phyloP scores from a whole-genome alignment of 495 filamentous ascomycete genomes.

The Astrothelium macrocarpum region DNA sequence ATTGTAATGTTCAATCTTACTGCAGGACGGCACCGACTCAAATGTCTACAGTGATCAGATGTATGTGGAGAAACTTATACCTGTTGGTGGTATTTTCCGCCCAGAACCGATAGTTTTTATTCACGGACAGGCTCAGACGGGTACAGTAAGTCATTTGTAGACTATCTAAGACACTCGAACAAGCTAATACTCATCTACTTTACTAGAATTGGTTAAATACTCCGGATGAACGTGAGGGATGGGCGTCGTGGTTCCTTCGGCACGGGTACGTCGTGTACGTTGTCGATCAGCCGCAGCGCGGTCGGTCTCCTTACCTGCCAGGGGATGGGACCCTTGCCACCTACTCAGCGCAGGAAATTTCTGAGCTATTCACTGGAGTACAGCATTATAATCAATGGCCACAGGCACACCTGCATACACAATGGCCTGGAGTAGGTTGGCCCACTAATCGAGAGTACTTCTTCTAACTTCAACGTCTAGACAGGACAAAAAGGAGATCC shows the following conservation, averaged over 20 bases:
- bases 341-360: slow-evolving; percentile 30
- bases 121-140: slow-evolving; percentile 17
- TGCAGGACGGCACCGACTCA: neutral
- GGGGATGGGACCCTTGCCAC: slow-evolving; percentile 26
- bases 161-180: too few species aligned
- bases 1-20: neutral
- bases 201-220: slow-evolving; percentile 35
- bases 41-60: slow-evolving; percentile 18
- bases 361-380: slow-evolving; percentile 35
- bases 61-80: slow-evolving; percentile 24
- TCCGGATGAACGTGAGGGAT: slow-evolving; percentile 39
- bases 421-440: slow-evolving; percentile 36
- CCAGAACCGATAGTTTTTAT: slow-evolving; percentile 19
- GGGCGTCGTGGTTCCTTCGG: slow-evolving; percentile 39
- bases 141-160: slow-evolving; percentile 10
- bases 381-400: slow-evolving; percentile 34
- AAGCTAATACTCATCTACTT: neutral
- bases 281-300: slow-evolving; percentile 37
- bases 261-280: slow-evolving; percentile 40
- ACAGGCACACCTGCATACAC: slow-evolving; percentile 38
- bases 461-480: neutral
- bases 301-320: slow-evolving; percentile 34
- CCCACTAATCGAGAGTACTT: neutral
- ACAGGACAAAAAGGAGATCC: slow-evolving; percentile 35
- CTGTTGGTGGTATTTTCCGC: neutral